A percentile compares a stretch with the other conserved stretches of the same genome.
Evolutionary conservation across 306 rosid species (phyloP).

Genomic region (Trifolium subterraneum): DNA sequence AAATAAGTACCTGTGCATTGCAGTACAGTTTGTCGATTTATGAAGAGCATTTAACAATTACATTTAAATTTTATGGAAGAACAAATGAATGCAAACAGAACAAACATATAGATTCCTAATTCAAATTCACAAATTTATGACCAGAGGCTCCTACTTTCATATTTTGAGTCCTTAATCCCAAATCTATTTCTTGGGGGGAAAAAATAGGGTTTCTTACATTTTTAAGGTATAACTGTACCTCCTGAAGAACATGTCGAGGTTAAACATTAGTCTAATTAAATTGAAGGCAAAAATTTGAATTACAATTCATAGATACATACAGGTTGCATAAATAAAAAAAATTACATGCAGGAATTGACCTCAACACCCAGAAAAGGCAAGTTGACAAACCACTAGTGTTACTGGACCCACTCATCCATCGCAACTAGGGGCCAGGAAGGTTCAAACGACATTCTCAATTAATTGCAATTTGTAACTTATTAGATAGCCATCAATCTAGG

Average conservation of each 20-base stretch:
- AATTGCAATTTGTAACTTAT: too few species aligned
- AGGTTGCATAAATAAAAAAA: too few species aligned
- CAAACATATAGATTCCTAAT: not conserved
- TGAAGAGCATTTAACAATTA: slow-evolving; percentile 5
- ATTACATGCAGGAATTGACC: slow-evolving; percentile 18
- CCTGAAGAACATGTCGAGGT: not conserved
- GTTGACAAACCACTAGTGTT: slow-evolving; percentile 3
- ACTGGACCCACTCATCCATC: not conserved
- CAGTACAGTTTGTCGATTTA: slow-evolving; percentile 4
- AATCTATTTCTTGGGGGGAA: too few species aligned
- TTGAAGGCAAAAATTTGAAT: not conserved
- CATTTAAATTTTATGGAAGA: slow-evolving; percentile 24
- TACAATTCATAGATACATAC: not conserved
- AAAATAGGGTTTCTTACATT: not conserved
- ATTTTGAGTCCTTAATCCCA: too few species aligned
- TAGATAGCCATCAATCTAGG: too few species aligned
- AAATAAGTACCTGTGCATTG: slow-evolving; percentile 33
- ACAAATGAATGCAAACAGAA: slow-evolving; percentile 4
- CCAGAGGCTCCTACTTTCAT: too few species aligned
- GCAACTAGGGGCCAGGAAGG: too few species aligned
- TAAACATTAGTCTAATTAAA: not conserved
- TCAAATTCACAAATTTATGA: too few species aligned
- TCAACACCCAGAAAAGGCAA: slow-evolving; percentile 23
- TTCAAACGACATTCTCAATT: too few species aligned
- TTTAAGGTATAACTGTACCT: not conserved